Evolutionary conservation across 1,139 yeast genomes (phyloP).

Genomic region (Scheffersomyces quercinus): DNA sequence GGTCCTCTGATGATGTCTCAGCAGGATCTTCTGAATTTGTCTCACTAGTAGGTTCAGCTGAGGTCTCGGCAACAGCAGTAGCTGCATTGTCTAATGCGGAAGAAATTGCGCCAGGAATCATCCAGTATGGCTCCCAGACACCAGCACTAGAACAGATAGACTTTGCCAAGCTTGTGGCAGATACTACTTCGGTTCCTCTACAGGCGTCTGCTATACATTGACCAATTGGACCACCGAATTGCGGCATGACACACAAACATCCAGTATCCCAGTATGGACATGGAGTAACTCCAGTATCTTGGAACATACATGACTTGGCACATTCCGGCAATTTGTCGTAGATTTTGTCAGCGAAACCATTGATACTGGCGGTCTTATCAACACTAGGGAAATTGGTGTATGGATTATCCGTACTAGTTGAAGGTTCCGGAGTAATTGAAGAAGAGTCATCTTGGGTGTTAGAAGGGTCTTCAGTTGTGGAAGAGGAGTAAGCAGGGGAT

Average conservation of each 20-base stretch:
- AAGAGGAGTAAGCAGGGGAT: slow-evolving; percentile 7
- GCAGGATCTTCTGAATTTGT: not conserved
- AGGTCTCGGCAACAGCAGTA: slow-evolving; percentile 18
- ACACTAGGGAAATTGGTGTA: slow-evolving; percentile 47
- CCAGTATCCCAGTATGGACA: slow-evolving; percentile 61
- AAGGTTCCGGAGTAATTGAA: not conserved
- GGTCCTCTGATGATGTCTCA: slow-evolving; percentile 1
- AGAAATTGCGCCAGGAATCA: slow-evolving; percentile 38
- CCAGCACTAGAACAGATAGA: slow-evolving; percentile 46
- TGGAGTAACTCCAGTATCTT: slow-evolving; percentile 27
- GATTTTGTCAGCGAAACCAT: slow-evolving; percentile 56
- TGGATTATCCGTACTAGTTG: slow-evolving; percentile 11
- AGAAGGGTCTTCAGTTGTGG: slow-evolving; percentile 1
- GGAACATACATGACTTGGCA: slow-evolving; percentile 36
- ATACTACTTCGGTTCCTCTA: slow-evolving; percentile 27
- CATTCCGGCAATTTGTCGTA: slow-evolving; percentile 41
- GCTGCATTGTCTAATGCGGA: slow-evolving; percentile 2
- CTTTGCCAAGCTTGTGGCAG: slow-evolving; percentile 40
- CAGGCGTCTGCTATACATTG: slow-evolving; percentile 45
- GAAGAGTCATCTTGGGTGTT: not conserved
- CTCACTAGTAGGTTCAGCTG: slow-evolving; percentile 12
- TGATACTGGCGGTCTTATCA: slow-evolving; percentile 49
- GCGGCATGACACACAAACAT: slow-evolving; percentile 53
- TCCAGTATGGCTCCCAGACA: slow-evolving; percentile 38
- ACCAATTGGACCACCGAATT: slow-evolving; percentile 45